Base-by-base conservation (phyloP, 805 yeast genomes). In the Isabelozyma gotoi region DNA sequence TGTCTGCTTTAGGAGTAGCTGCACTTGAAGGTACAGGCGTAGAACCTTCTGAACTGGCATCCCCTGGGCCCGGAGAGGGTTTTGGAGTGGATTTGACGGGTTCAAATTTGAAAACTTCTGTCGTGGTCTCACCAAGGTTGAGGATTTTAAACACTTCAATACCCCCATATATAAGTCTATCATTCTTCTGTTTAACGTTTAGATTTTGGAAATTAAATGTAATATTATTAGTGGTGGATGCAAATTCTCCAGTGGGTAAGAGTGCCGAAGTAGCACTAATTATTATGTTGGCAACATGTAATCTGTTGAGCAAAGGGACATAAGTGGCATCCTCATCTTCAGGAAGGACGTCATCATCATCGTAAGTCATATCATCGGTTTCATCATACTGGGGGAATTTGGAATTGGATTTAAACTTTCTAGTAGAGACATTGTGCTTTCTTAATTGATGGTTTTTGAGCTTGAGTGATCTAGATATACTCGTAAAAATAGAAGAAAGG, bases 181-280 rank as follows among this genome's bases (percentile, higher is more conserved):
- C 59, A 44, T 68, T 71, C 43, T 74, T 74, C 42, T 74, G 79
- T 39, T 71, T 73, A 18, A 81, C 40, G 35, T 61, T 63, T 5
- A 77, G 36, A 19, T 67, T 65, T 15, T 36, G 52, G 19, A 47
- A 56, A 17, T 40, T 48, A 21, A 44, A 64, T 33, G 41, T 70
- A 44, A 40, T 62, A 33, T 50, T 68, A 46, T 44, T 63, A 24
- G 33, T 49, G 1, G 62, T 48, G n/a, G 70, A 57, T 0, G 67
- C 57, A 57, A 80, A 78, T 0, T 48, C 45, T 0, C 84, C 85
- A 15, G 54, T 43, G 0, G 44, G 42, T 1, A 51, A 46, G 8
- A 82, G 43, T 0, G 81, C 78, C 0, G 85, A 76, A 0, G 75
- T 70, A 10, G 80, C 51, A 46, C 78, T 71, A 2, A 81, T 19